A percentile compares a stretch with the other conserved stretches of the same genome.
Evolutionary conservation across 768 basidiomycete genomes (phyloP).

Genomic region (Mrakia frigida): DNA sequence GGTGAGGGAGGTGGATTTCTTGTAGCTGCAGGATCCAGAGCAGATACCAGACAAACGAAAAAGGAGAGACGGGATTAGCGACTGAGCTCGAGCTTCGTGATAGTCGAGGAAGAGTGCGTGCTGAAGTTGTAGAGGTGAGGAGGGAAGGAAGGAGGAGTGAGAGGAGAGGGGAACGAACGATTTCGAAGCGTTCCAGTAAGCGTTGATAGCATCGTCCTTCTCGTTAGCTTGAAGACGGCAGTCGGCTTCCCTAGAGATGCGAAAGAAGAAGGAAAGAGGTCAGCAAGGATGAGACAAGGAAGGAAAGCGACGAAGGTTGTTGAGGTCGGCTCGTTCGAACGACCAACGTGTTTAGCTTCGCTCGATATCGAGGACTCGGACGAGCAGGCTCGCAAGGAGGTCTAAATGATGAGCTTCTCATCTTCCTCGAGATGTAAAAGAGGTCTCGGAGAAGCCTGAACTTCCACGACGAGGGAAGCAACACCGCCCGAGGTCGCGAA

Average conservation of each 20-base stretch:
- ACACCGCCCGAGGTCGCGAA: neutral
- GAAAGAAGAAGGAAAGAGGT: slow-evolving; percentile 5
- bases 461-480: neutral
- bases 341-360: no score
- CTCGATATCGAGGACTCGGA: neutral
- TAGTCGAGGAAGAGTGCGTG: no score
- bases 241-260: slow-evolving; percentile 71
- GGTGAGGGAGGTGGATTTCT: slow-evolving; percentile 31
- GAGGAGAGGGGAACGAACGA: slow-evolving; percentile 24
- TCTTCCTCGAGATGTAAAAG: neutral
- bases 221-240: slow-evolving; percentile 86
- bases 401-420: no score
- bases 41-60: neutral
- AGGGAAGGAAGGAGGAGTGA: neutral
- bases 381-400: neutral
- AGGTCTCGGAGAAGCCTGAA: neutral
- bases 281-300: neutral
- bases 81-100: neutral
- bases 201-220: slow-evolving; percentile 89
- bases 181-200: slow-evolving; percentile 97
- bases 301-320: neutral
- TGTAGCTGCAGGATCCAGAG: slow-evolving; percentile 14
- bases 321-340: no score
- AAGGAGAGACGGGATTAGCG: neutral
- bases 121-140: neutral